Base-by-base conservation (phyloP, 108 stramenopile species). In the Cyclotella sp. region DNA sequence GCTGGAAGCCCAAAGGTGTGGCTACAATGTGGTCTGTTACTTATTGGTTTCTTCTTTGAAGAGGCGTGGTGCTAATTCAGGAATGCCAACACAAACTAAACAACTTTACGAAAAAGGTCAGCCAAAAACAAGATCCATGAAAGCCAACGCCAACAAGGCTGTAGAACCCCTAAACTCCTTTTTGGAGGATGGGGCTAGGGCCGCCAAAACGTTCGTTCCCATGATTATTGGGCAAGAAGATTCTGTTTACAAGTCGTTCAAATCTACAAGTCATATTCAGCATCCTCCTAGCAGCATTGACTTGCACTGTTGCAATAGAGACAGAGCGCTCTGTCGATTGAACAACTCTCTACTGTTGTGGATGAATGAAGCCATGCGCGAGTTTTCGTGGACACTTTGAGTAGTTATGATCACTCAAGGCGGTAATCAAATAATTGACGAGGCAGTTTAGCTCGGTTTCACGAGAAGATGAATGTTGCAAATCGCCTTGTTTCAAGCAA, bases 221-320 rank as follows among this genome's bases (percentile, higher is more conserved):
- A 21, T 55, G 22, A 19, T 55, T 8, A 8, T 55, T 24, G 55
- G 55, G 8, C 55, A 21, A 21, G 55, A 55, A 1, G 22, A 55
- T 3, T 55, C 1, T 55, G 13, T 55, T 24, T 21, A 55, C 24
- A 55, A 24, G 24, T 55, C 55, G n/a, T 55, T 22, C n/a, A 55
- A 55, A 55, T 55, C 55, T 5, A 22, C 55, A 12, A 19, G 22
- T 3, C 55, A 55, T 1, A 3, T 8, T 24, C n/a, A 55, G 24
- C 9, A 24, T 55, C 22, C n/a, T 1, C 21, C 55, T 9, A 7
- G 24, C 3, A 19, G 55, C 3, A 55, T 55, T 24, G 55, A 55
- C 55, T 55, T 55, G 55, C 55, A 55, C 24, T 7, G 55, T 26
- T 55, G 55, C 24, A 55, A n/a, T 55, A n/a, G 55, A 12, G 22